Base-by-base conservation (phyloP, 2,329 filamentous ascomycete genomes). In the Pestalotiopsis fici region DNA sequence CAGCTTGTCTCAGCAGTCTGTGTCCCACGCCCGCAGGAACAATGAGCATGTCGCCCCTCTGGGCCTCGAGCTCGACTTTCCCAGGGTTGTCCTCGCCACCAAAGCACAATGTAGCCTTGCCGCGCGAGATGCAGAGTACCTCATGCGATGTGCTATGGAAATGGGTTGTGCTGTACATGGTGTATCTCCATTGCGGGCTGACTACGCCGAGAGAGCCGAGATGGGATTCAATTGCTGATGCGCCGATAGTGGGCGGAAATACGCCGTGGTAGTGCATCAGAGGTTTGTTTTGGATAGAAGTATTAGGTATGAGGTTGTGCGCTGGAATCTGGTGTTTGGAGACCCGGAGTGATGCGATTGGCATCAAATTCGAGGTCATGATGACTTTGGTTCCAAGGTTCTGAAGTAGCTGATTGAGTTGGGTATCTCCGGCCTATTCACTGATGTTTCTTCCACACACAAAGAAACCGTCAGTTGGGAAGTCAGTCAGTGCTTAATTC, bases 131-230 rank as follows among this genome's bases (percentile, higher is more conserved):
- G 71, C 83, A 87, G 2, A 93, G 83, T 2, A 92, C 85, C 78
- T 93, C 90, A 74, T 93, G 90, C 0, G 87, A 85, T 0, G 85
- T 92, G 72, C 83, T 88, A 78, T 93, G 90, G 76, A 90, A 93
- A 78, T 93, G 90, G 0, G 85, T 88, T 5, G 84, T 86, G 43
- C 76, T 77, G 76, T 90, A 93, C 90, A 93, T 93, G 18, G 88
- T 88, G 77, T 89, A 92, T 28, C 87, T 83, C 90, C 90, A 92
- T 74, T 90, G 87, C 0, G 91, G 89, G 1, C 73, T 74, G 3
- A 91, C 89, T 39, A 88, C 86, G 7, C 83, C 85, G 18, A 87
- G 75, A 3, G 76, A 73, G 6, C 75, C 74, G 5, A 93, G 82
- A 69, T 90, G 89, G 0, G 81, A 74, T 73, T 91, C 87, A 60